Conservation (phyloP, 176 grass and related monocot genomes). For the barley (Hordeum vulgare) region DNA sequence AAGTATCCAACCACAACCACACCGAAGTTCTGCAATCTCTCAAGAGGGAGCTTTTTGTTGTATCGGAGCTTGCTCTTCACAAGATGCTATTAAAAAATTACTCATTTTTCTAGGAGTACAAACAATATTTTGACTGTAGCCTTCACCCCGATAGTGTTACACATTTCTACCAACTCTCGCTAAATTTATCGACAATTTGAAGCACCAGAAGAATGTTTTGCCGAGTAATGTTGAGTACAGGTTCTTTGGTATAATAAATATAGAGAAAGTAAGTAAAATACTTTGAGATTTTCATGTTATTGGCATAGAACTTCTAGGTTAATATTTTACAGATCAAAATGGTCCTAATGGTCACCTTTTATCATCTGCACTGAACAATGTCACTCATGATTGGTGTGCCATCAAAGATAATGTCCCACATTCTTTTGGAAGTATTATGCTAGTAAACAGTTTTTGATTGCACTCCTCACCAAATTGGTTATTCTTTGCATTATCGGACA, state of each 20-base stretch:
- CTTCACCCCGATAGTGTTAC: slow-evolving; percentile 93
- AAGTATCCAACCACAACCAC: slow-evolving; percentile 97
- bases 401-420: neutral
- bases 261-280: slow-evolving; percentile 96
- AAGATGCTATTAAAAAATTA: slow-evolving; percentile 93
- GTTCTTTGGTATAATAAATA: slow-evolving; percentile 85
- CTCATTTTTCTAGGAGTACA: slow-evolving; percentile 97
- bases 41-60: slow-evolving; percentile 87
- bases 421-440: neutral
- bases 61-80: slow-evolving; percentile 93
- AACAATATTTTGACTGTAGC: slow-evolving; percentile 88
- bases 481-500: slow-evolving; percentile 5
- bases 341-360: neutral
- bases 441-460: neutral
- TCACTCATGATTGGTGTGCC: neutral
- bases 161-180: slow-evolving; percentile 85
- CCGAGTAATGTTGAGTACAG: slow-evolving; percentile 94
- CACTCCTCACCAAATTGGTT: neutral
- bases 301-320: slow-evolving; percentile 86
- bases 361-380: neutral
- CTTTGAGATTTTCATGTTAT: slow-evolving; percentile 85
- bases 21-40: slow-evolving; percentile 85
- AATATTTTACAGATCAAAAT: slow-evolving; percentile 95
- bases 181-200: slow-evolving; percentile 79
- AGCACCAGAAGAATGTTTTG: slow-evolving; percentile 97